Base-by-base conservation (phyloP, 768 basidiomycete genomes). In the Tulasnella sp. region DNA sequence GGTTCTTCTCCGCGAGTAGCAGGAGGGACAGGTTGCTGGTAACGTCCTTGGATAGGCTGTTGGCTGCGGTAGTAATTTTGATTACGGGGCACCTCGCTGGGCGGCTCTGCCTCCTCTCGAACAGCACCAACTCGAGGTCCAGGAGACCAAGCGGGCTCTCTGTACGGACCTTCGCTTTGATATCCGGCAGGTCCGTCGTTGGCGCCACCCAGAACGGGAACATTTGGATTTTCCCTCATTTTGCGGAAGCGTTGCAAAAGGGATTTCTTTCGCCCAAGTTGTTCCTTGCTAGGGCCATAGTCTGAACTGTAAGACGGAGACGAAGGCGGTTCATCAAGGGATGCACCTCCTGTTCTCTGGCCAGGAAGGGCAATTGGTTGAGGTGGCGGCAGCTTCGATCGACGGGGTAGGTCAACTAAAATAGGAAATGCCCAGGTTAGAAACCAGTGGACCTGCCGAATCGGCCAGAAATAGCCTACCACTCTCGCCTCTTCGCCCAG, bases 211-310 rank as follows among this genome's bases (percentile, higher is more conserved):
- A 72, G 37, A n/a, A 92, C 87, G 19, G 93, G 93, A 0, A 94
- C 89, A 78, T 94, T 94, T 12, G 93, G 93, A 11, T 90, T 84
- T 80, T 94, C 93, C 42, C 93, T 90, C 92, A 94, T 94, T 83
- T 90, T 92, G 77, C 92, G 89, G 81, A 96, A 92, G 75, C 93
- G 91, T 67, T 94, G 91, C 88, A 95, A 94, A 78, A 96, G 84
- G 17, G 92, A 93, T 83, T 90, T 93, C 79, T 88, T 89, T 37
- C 93, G 91, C 82, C 91, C 91, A 11, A 84, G 83, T 14, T 83
- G 84, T 0, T 83, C 83, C 40, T n/a, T 86, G 84, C 22, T 86
- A 84, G 31, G 82, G 80, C 25, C 31, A 58, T 19, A 15, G 45
- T 77, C 74, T 17, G 74, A 69, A 38, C 49, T 34, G 37, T 29